Conservation (phyloP, 2,329 filamentous ascomycete species). For the Trichoderma citrinoviride region DNA sequence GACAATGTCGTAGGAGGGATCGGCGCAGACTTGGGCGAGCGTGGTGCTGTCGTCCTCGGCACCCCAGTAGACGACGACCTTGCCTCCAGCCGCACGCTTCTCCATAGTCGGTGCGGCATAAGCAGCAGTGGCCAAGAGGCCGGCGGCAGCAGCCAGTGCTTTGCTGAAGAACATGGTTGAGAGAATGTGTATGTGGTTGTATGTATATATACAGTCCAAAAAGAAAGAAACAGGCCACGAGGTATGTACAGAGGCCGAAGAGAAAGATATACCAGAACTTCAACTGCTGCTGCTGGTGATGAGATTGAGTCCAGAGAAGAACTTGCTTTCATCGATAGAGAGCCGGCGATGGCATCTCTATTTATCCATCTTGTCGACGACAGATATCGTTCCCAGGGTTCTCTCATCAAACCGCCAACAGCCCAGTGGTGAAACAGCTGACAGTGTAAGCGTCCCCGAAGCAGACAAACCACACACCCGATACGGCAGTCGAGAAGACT, state of each 20-base stretch:
- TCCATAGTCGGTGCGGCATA: conserved; percentile 15
- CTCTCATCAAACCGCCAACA: neutral
- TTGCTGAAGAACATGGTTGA: conserved; percentile 20
- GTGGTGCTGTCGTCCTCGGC: conserved; percentile 25
- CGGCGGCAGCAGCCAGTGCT: conserved; percentile 21
- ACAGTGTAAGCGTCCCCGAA: conserved; percentile 1
- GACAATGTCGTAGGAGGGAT: conserved; percentile 27
- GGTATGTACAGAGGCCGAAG: conserved; percentile 21
- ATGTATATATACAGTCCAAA: conserved; percentile 4
- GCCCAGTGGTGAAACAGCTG: conserved; percentile 8
- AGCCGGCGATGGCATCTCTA: conserved; percentile 7
- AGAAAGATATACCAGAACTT: conserved; percentile 24
- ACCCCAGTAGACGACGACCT: conserved; percentile 28
- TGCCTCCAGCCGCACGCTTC: conserved; percentile 21
- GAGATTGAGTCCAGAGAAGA: conserved; percentile 1
- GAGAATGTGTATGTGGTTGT: neutral
- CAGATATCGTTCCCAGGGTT: neutral
- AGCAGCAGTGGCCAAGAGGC: conserved; percentile 19
- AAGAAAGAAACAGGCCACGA: neutral
- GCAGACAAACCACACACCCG: neutral
- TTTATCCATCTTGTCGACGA: conserved; percentile 4
- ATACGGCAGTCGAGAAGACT: conserved; percentile 1
- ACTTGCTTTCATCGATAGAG: neutral
- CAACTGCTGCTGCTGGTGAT: conserved; percentile 4
- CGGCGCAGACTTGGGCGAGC: conserved; percentile 25